Evolutionary conservation across 345 rosid species (phyloP).

Genomic region (Acer saccharum): DNA sequence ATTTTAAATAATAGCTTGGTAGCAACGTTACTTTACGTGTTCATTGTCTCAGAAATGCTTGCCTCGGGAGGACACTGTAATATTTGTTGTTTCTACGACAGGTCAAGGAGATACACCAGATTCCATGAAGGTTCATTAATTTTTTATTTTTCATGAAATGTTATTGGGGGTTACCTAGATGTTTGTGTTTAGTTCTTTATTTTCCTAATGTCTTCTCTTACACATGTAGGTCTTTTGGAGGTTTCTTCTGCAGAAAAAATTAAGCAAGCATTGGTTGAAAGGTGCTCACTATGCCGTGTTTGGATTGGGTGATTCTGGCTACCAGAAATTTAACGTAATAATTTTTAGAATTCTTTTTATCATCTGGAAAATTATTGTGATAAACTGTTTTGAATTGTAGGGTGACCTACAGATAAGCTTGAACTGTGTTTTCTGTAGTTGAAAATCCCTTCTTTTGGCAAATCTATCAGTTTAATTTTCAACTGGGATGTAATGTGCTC

Average conservation of each 20-base stretch:
- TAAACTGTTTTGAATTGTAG: background rate
- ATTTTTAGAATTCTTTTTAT: conserved; percentile 8
- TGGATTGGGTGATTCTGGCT: conserved; percentile 93
- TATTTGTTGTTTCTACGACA: conserved; percentile 91
- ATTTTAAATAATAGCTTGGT: background rate
- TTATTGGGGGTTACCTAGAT: background rate
- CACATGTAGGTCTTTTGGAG: conserved; percentile 75
- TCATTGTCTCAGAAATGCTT: conserved; percentile 56
- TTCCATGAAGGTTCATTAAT: conserved; percentile 62
- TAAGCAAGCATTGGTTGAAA: conserved; percentile 63
- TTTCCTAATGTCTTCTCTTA: conserved; percentile 16
- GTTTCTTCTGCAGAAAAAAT: conserved; percentile 72
- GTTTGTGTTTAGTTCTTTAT: conserved; percentile 9
- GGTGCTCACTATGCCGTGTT: conserved; percentile 75
- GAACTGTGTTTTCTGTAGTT: background rate
- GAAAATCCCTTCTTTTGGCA: background rate
- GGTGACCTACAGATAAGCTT: background rate
- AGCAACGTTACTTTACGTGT: background rate
- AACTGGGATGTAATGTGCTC: background rate
- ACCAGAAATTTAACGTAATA: conserved; percentile 83
- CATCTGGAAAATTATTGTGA: background rate
- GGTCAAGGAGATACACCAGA: conserved; percentile 98
- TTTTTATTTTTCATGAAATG: no score
- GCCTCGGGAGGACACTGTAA: conserved; percentile 51
- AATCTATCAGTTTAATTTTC: background rate